Evolutionary conservation across 805 yeast species (phyloP).

Genomic region (Candida pseudoglaebosa): DNA sequence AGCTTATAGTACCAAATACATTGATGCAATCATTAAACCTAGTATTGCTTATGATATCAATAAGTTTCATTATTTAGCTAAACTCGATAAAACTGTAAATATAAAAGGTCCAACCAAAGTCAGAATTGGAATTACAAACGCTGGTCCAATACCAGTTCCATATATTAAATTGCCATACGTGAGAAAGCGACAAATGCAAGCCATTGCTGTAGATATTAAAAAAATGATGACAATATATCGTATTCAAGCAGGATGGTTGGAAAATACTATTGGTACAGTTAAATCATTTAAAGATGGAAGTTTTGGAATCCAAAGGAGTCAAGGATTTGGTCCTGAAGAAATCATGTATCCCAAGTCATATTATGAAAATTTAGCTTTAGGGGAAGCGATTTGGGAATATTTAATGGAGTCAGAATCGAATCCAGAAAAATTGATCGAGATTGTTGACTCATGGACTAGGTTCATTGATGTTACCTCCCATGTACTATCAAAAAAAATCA

Average conservation of each 20-base stretch:
- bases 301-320: conserved; percentile 22
- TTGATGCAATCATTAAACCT: conserved; percentile 30
- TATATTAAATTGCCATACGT: conserved; percentile 25
- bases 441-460: conserved; percentile 6
- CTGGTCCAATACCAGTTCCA: conserved; percentile 30
- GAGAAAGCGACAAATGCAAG: conserved; percentile 13
- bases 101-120: conserved; percentile 36
- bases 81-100: conserved; percentile 18
- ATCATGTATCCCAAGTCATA: conserved; percentile 25
- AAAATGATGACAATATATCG: conserved; percentile 21
- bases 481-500: background rate
- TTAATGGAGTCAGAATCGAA: conserved; percentile 12
- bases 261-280: conserved; percentile 4
- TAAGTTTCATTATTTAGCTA: conserved; percentile 18
- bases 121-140: conserved; percentile 23
- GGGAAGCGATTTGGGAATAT: conserved; percentile 37
- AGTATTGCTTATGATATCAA: conserved; percentile 32
- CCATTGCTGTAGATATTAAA: conserved; percentile 30
- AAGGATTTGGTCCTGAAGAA: conserved; percentile 25
- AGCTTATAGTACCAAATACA: conserved; percentile 30
- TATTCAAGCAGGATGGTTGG: conserved; percentile 28
- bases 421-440: background rate
- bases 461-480: conserved; percentile 2
- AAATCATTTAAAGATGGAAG: conserved; percentile 23
- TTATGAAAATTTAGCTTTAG: conserved; percentile 21